A percentile compares a stretch with the other conserved stretches of the same genome.
Conservation (phyloP, 202 grass and related monocot species). For the Tripidium arundinaceum region DNA sequence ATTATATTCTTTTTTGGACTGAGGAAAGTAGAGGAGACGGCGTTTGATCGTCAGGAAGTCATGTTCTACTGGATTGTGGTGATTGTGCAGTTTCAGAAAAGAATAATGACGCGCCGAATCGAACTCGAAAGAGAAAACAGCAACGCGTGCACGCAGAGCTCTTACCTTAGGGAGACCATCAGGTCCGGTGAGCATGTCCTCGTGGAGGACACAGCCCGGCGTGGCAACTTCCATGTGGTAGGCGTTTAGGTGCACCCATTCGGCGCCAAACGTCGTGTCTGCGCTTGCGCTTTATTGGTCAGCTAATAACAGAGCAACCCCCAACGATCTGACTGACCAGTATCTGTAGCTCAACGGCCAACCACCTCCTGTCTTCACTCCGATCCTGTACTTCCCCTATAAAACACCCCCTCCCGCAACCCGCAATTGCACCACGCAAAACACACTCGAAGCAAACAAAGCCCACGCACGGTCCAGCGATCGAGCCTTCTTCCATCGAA, state of each 20-base stretch:
- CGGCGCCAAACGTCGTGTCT: neutral
- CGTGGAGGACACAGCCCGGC: neutral
- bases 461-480: neutral
- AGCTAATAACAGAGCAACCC: conserved; percentile 29
- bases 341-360: conserved; percentile 47
- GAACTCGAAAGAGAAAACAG: neutral
- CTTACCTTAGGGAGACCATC: neutral
- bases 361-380: neutral
- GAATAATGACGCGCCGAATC: neutral
- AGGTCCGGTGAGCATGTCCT: neutral
- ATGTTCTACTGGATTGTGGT: neutral
- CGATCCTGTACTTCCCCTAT: neutral
- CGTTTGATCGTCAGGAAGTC: too few relatives aligned
- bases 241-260: conserved; percentile 28
- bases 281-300: conserved; percentile 21
- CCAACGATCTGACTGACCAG: conserved; percentile 9
- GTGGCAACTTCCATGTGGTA: neutral
- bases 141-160: neutral
- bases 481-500: neutral
- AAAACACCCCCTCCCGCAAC: neutral
- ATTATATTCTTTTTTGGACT: too few relatives aligned
- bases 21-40: too few relatives aligned
- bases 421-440: neutral
- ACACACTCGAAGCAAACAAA: neutral
- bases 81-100: neutral